Evolutionary conservation across 163 green algal genomes (phyloP), one percentile per base, ranked within the genome.

Genomic region (Chlorella variabilis): DNA sequence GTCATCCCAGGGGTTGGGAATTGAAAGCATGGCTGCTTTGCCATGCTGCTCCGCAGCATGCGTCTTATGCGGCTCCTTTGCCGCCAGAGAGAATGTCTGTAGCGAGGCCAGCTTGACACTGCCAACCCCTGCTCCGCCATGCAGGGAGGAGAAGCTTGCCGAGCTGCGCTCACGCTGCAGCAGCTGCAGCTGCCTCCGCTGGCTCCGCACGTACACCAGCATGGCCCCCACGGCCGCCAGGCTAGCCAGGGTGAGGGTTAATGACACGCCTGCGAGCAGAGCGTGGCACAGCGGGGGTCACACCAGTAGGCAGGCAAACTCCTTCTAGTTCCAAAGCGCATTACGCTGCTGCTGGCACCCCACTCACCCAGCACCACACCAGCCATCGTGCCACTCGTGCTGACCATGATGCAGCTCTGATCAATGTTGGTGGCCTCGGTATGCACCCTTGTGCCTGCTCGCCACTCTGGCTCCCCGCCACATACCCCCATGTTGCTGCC

Each of bases 351-450:
- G 58, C 59, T 39, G 3, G 29, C 27, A n/a, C 34, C 65, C 15
- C 17, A 25, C 62, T 75, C 33, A 81, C 75, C 63, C 34, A 82
- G 33, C 8, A 83, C 49, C 4, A 70, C 56, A 13, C 51, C 65
- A 13, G 67, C 77, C 49, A 83, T 4, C 3, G 41, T 45, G 17
- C 36, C 51, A 36, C 33, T 61, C 3, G 65, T 70, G 39, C 68
- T 4, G 5, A 70, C 51, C 66, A 69, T 38, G 33, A 83, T 51
- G 77, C 77, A 83, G 77, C 77, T 83, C n/a, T 83, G 77, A 0
- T 58, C 33, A 17, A 77, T 34, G 51, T 75, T 83, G 65, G 77
- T 83, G 77, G 67, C 67, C 2, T 66, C 66, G 5, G 41, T 34
- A 7, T 29, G 7, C n/a, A 71, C 77, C 45, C 33, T 5, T 20